Conservation (phyloP, 768 basidiomycete genomes). For the Suillus alpinus region DNA sequence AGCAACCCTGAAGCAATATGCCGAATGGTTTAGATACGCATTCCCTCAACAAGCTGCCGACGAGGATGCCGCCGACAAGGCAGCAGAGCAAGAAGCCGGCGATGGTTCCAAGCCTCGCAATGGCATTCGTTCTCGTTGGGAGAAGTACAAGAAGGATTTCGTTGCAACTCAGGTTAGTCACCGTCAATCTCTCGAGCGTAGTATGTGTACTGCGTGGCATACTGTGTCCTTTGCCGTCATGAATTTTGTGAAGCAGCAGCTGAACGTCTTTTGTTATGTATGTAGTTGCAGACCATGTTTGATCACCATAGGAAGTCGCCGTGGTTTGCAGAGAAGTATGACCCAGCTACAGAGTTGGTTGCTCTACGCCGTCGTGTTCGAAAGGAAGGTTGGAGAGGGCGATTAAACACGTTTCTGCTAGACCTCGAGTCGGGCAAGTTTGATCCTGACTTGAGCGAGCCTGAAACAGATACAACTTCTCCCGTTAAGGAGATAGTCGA, state of each 20-base stretch:
- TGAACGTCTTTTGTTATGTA: conserved; percentile 35
- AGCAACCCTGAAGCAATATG: conserved; percentile 78
- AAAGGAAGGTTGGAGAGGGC: conserved; percentile 81
- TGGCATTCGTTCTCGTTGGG: conserved; percentile 82
- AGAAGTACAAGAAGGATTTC: conserved; percentile 93
- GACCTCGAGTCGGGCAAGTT: conserved; percentile 84
- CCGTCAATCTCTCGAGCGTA: conserved; percentile 8
- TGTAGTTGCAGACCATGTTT: conserved; percentile 93
- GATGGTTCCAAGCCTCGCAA: conserved; percentile 82
- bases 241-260: conserved; percentile 11
- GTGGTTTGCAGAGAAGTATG: conserved; percentile 97
- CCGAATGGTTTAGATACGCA: conserved; percentile 82
- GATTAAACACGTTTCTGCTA: conserved; percentile 67
- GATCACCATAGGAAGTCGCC: conserved; percentile 93
- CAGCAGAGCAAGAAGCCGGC: conserved; percentile 78
- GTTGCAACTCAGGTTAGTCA: conserved; percentile 78
- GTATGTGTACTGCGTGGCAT: conserved; percentile 18
- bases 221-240: conserved; percentile 16
- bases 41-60: conserved; percentile 75
- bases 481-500: conserved; percentile 50
- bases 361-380: conserved; percentile 74
- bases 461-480: conserved; percentile 49
- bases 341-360: conserved; percentile 67
- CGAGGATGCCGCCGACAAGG: conserved; percentile 82
- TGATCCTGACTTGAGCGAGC: conserved; percentile 72